phyloP scores from a whole-genome alignment of 768 basidiomycete genomes.

The Pisolithus orientalis region DNA sequence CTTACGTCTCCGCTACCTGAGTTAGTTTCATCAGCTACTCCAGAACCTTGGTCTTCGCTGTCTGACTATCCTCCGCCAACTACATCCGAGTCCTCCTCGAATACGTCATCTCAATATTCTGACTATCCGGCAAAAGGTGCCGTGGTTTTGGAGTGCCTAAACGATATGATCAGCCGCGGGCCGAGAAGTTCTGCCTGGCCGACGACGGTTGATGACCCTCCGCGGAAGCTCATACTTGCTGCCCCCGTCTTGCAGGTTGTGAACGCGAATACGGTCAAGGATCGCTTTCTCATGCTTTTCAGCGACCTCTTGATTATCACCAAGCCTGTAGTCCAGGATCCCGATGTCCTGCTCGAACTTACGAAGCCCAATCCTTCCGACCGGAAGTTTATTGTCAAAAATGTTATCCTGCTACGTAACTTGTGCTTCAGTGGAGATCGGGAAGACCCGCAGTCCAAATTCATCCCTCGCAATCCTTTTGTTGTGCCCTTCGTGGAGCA shows the following conservation, averaged over 20 bases:
- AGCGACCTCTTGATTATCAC: constrained; percentile 90
- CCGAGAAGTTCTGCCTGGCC: constrained; percentile 55
- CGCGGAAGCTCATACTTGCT: constrained; percentile 77
- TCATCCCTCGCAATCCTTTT: constrained; percentile 49
- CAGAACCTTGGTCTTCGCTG: constrained; percentile 72
- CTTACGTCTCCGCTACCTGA: constrained; percentile 45
- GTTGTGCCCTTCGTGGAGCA: constrained; percentile 71
- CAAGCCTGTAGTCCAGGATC: constrained; percentile 75
- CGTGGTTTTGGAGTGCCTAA: constrained; percentile 59
- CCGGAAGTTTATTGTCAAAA: constrained; percentile 83
- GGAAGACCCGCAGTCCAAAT: constrained; percentile 48
- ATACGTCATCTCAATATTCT: constrained; percentile 65
- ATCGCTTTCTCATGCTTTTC: constrained; percentile 96
- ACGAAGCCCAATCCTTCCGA: constrained; percentile 55
- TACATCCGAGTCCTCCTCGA: constrained; percentile 71
- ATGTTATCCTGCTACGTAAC: constrained; percentile 71
- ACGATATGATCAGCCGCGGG: constrained; percentile 61
- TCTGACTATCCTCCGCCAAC: constrained; percentile 66
- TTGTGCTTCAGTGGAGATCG: constrained; percentile 67
- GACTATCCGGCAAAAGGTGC: constrained; percentile 41
- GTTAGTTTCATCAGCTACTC: constrained; percentile 57
- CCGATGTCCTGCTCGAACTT: constrained; percentile 54
- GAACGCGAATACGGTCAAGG: constrained; percentile 90
- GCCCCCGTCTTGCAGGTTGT: constrained; percentile 91
- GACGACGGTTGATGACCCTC: constrained; percentile 73